These are phyloP conservation scores for Striga asiatica DNA, from an alignment of 257 asterid species.

Conservation along the genomic window DNA sequence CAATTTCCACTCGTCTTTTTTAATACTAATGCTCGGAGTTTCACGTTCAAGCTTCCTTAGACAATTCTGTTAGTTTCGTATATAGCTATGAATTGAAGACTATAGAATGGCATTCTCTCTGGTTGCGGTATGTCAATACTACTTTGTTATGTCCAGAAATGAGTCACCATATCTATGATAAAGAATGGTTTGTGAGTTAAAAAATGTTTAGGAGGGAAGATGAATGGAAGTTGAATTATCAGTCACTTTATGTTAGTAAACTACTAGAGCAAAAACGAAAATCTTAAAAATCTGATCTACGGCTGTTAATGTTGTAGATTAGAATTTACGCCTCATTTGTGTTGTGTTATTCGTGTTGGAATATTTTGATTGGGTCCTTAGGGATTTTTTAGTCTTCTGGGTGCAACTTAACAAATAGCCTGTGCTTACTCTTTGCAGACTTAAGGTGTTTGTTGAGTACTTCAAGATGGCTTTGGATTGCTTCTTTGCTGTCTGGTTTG, in stretches of 20 bases:
- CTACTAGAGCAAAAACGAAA: not conserved
- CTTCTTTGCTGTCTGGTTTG: constrained; percentile 98
- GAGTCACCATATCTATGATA: too few relatives aligned
- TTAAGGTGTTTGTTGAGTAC: constrained; percentile 63
- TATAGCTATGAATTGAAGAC: too few relatives aligned
- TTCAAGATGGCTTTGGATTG: constrained; percentile 94
- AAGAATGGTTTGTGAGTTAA: too few relatives aligned
- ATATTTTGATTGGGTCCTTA: too few relatives aligned
- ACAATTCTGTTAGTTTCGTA: too few relatives aligned
- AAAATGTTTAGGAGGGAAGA: not conserved
- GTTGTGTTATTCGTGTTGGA: constrained; percentile 2
- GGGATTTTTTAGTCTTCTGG: too few relatives aligned
- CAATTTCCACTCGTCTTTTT: not conserved
- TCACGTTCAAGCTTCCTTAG: not conserved
- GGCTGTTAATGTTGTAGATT: not conserved
- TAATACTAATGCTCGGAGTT: not conserved
- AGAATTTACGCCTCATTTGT: not conserved
- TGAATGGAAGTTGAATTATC: too few relatives aligned
- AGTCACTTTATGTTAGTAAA: not conserved
- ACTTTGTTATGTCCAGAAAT: too few relatives aligned
- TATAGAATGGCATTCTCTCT: too few relatives aligned
- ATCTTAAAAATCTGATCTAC: not conserved
- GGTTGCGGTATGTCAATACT: too few relatives aligned
- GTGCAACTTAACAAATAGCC: constrained; percentile 13
- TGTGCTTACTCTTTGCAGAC: constrained; percentile 38